Base-by-base conservation (phyloP, 2,329 filamentous ascomycete genomes). In the Hypoxylon sp. region DNA sequence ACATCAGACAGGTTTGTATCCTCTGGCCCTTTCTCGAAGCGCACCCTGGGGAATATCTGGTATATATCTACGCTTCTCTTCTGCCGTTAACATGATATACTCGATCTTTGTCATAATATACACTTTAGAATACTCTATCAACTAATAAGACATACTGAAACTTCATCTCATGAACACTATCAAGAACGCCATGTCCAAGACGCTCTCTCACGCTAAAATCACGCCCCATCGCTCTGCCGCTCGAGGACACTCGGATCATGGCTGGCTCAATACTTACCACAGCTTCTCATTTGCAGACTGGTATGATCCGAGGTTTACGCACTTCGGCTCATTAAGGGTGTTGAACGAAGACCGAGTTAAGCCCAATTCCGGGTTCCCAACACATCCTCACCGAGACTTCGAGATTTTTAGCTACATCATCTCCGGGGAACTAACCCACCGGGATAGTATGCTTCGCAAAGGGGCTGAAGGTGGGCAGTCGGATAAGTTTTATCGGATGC, bases 321-420 rank as follows among this genome's bases (percentile, higher is more conserved):
- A 87, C 69, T 97, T 92, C 76, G 93, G 94, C 6, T 87, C 90
- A 27, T 86, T 97, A 51, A 89, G 93, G 62, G 93, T 97, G 42
- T 89, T 97, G 75, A 97, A 97, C 76, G 93, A 97, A 82, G 93
- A 97, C 79, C 91, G 93, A 35, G 93, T 97, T 35, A 87, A 88
- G 75, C 83, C 90, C 29, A 87, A 88, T 66, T 89, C 86, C 8
- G 93, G 93, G 3, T 97, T 97, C 81, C 93, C 93, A 3, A 94
- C 92, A 0, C 94, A 97, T 78, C 89, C 89, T 27, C 94, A 97
- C 80, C 88, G 91, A 70, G 92, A 97, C 79, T 94, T 93, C 79
- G 92, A 97, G 80, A 97, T 97, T 81, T 97, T 95, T 85, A 91
- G 87, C 77, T 75, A 97, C 81, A 91, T 97, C 75, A 84, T 97